phyloP scores from a whole-genome alignment of 306 rosid species.

The Crotalaria pallida region DNA sequence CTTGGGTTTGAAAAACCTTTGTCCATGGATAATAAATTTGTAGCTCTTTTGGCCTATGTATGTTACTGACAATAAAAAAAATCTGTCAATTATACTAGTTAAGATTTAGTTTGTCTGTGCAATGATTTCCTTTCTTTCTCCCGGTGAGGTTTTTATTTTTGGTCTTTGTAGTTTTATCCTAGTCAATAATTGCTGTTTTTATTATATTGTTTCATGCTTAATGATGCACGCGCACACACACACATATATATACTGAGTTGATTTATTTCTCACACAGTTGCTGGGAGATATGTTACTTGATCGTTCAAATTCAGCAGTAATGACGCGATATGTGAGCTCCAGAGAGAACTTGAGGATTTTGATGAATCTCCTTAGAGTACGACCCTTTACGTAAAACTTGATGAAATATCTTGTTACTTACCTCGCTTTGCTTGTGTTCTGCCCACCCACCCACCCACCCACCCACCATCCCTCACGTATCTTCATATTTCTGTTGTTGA shows the following conservation, averaged over 20 bases:
- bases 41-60: background rate
- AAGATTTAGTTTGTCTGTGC: background rate
- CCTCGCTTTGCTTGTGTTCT: conserved; percentile 12
- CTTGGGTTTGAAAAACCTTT: background rate
- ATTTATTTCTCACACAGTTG: conserved; percentile 53
- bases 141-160: background rate
- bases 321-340: conserved; percentile 98
- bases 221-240: too few species aligned
- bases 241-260: conserved; percentile 17
- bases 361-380: conserved; percentile 94
- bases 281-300: conserved; percentile 94
- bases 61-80: background rate
- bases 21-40: background rate
- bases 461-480: background rate
- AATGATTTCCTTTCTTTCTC: background rate
- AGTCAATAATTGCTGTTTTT: background rate
- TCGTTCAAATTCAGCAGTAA: conserved; percentile 89
- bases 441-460: background rate
- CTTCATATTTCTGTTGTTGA: background rate
- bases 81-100: background rate
- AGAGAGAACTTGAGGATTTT: conserved; percentile 95
- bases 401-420: background rate
- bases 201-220: conserved; percentile 10
- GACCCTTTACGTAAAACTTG: conserved; percentile 25
- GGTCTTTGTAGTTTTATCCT: conserved; percentile 1